Base-by-base conservation (phyloP, 2,329 filamentous ascomycete species). In the Fusarium metavorans region DNA sequence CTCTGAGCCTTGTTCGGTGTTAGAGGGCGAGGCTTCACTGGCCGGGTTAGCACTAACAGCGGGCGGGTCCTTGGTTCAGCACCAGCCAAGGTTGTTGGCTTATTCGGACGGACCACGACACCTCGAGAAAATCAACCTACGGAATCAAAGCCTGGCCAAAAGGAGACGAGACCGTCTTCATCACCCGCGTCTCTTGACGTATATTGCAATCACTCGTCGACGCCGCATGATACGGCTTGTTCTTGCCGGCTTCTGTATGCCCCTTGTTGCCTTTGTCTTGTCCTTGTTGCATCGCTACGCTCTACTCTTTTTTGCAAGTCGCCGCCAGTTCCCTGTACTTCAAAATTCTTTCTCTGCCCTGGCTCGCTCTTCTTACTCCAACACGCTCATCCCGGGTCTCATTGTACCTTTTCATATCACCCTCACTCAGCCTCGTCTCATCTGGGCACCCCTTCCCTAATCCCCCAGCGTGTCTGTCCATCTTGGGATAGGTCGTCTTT, bases 41-140 rank as follows among this genome's bases (percentile, higher is more conserved):
- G 72, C 56, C 54, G 64, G 73, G 73, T 63, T 67, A 32, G 48
- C 66, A 76, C 73, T 76, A 74, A 74, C 73, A 76, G 64, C 58
- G 59, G 72, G 72, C 71, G 72, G 75, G 75, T 68, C 67, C 54
- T 57, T 23, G 54, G 41, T 20, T 20, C 39, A 43, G 39, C 39
- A 43, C 39, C 39, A 43, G 32, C 54, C 54, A 37, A 25, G 54
- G 32, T 58, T 71, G 69, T 66, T 75, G 66, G 81, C 81, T 82
- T 83, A 82, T 83, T 83, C 81, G 80, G 80, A 82, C 81, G 80
- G 80, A 82, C 81, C 81, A 83, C 81, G 81, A 83, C 81, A 82
- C 78, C 80, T 82, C 75, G 78, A 82, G 79, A 82, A 83, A 82
- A 82, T 77, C 81, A 76, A 82, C 67, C 66, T 52, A n/a, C 48